Base-by-base conservation (phyloP, 2,329 filamentous ascomycete species). In the Aureobasidium melanogenum region DNA sequence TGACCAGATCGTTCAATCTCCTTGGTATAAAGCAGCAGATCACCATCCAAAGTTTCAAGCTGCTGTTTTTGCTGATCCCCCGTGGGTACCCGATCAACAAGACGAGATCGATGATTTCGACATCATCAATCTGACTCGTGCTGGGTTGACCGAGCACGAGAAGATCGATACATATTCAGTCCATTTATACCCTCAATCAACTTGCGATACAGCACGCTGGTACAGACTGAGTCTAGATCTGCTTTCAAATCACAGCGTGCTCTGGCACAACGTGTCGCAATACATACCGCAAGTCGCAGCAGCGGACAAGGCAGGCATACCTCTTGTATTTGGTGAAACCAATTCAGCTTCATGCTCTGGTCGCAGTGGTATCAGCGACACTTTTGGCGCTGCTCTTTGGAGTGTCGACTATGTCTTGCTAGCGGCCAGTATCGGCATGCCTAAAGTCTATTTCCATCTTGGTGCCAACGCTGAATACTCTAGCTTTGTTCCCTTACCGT, bases 311-410 rank as follows among this genome's bases (percentile, higher is more conserved):
- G 60, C 62, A 14, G 60, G 59, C 1, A 46, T 52, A 28, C 47
- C 59, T 14, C 69, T 69, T 44, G 63, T 67, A 7, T 67, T 71
- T 30, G 69, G 68, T 22, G 69, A 70, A 60, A 71, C 66, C 22
- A 68, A 67, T 67, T 75, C 73, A 15, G 64, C 68, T 44, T 65
- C 65, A 8, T 68, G 66, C 36, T 64, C 64, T 36, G 69, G 68
- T 17, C 61, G 63, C 2, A 62, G 62, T 12, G 68, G 67, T 14
- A 64, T 70, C 17, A 66, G 65, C 22, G 64, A 68, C 41, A 69
- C 67, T 5, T 62, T 69, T 19, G 67, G 65, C 7, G 67, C 67
- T 19, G 65, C 67, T 15, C 63, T 70, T 5, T 70, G 68, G 68
- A 61, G 62, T 19, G 52, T 68, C 1, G 68, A 69, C 51, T 69